Evolutionary conservation across 352 stramenopile species (phyloP).

Genomic region (Phytophthora quininea): DNA sequence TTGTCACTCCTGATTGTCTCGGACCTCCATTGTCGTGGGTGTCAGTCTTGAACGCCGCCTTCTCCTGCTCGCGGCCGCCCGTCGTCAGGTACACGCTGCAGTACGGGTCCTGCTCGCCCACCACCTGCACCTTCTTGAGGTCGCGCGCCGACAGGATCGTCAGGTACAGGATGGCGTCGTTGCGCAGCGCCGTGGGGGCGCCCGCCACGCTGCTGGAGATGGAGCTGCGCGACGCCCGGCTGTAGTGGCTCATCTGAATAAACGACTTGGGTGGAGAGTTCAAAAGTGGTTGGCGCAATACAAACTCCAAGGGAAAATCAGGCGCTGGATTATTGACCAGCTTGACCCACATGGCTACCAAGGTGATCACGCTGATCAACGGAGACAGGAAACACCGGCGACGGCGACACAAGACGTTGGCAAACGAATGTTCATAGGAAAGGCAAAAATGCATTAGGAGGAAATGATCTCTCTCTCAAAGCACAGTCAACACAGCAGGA

Average conservation of each 20-base stretch:
- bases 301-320: background rate
- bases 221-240: constrained; percentile 33
- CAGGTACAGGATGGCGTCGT: constrained; percentile 76
- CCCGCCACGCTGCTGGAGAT: constrained; percentile 38
- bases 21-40: constrained; percentile 76
- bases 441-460: constrained; percentile 42
- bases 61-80: constrained; percentile 51
- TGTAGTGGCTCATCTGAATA: constrained; percentile 32
- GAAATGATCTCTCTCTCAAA: constrained; percentile 21
- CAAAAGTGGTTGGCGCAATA: background rate
- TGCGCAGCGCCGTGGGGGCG: constrained; percentile 50
- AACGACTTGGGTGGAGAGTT: background rate
- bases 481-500: constrained; percentile 36
- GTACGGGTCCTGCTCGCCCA: constrained; percentile 81
- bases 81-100: constrained; percentile 67
- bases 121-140: constrained; percentile 70
- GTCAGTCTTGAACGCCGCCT: constrained; percentile 71
- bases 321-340: background rate
- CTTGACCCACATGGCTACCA: background rate
- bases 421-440: constrained; percentile 28
- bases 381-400: background rate
- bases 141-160: constrained; percentile 67
- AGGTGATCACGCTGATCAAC: background rate
- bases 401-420: background rate
- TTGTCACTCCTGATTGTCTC: background rate